These are phyloP conservation scores for Myxozyma melibiosi DNA, from an alignment of 805 yeast genomes.

Conservation along the genomic window DNA sequence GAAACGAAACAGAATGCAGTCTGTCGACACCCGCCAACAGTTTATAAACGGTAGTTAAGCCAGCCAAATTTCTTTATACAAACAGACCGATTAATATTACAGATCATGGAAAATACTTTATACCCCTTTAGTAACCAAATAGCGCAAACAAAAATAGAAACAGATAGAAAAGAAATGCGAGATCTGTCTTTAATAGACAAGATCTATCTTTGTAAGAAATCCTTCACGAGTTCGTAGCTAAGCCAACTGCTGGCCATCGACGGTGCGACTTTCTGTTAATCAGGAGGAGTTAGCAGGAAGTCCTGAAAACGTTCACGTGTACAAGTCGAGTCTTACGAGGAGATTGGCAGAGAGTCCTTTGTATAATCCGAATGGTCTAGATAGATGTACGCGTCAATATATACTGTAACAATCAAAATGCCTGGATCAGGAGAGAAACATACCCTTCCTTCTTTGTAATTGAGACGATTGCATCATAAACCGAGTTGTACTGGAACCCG, in stretches of 20 bases:
- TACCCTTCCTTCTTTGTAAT: slow-evolving; percentile 75
- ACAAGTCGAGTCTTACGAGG: slow-evolving; percentile 27
- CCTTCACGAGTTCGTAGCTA: slow-evolving; percentile 74
- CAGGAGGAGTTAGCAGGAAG: slow-evolving; percentile 36
- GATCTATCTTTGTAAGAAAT: slow-evolving; percentile 32
- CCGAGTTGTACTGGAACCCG: slow-evolving; percentile 81
- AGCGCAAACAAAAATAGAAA: background rate
- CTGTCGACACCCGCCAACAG: too few species aligned
- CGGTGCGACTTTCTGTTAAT: slow-evolving; percentile 86
- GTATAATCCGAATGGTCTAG: slow-evolving; percentile 62
- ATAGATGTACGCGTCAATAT: slow-evolving; percentile 55
- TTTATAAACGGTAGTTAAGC: too few species aligned
- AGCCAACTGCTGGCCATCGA: slow-evolving; percentile 97
- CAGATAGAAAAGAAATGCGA: background rate
- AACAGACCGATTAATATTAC: too few species aligned
- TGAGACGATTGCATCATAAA: slow-evolving; percentile 68
- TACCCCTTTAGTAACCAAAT: background rate
- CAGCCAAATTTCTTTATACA: too few species aligned
- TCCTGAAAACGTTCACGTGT: background rate
- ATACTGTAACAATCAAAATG: slow-evolving; percentile 52
- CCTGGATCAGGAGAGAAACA: slow-evolving; percentile 67
- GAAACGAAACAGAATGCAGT: too few species aligned
- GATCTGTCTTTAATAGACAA: too few species aligned
- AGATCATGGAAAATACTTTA: too few species aligned
- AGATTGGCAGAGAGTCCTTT: slow-evolving; percentile 50